These are phyloP conservation scores for Dactylis glomerata DNA, from an alignment of 176 grass and related monocot genomes.

Conservation along the genomic window DNA sequence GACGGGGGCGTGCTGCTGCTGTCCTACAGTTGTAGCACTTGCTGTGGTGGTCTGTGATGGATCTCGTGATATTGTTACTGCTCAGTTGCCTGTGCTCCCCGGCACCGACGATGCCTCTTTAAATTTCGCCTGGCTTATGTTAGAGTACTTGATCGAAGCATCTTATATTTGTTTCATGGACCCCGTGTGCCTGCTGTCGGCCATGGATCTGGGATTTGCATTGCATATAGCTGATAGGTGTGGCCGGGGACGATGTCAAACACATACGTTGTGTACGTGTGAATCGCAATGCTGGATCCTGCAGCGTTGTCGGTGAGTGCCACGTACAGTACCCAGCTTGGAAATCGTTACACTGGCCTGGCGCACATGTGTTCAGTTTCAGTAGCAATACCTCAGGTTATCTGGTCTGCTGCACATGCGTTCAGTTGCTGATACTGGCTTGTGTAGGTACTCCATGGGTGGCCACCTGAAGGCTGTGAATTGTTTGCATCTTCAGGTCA, in stretches of 20 bases:
- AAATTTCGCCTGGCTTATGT: neutral
- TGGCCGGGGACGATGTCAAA: neutral
- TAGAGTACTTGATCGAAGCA: too few relatives aligned
- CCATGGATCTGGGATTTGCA: neutral
- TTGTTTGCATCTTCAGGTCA: neutral
- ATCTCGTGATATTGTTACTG: neutral
- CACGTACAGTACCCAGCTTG: neutral
- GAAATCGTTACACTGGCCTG: neutral
- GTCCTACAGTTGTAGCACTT: neutral
- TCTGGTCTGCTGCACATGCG: neutral
- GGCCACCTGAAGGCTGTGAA: neutral
- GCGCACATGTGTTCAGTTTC: neutral
- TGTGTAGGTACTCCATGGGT: neutral
- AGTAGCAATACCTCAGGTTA: neutral
- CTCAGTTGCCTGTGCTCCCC: neutral
- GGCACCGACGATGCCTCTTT: slow-evolving; percentile 20
- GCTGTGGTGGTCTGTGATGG: neutral
- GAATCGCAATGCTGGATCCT: neutral
- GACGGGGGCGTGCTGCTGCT: neutral
- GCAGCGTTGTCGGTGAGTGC: neutral
- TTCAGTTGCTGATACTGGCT: neutral
- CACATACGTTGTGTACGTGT: neutral
- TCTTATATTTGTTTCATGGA: neutral
- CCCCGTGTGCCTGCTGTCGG: neutral
- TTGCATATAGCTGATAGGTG: neutral